Evolutionary conservation across 495 filamentous ascomycete genomes (phyloP), one percentile per base, ranked within the genome.

Genomic region (Tuber calosporum): DNA sequence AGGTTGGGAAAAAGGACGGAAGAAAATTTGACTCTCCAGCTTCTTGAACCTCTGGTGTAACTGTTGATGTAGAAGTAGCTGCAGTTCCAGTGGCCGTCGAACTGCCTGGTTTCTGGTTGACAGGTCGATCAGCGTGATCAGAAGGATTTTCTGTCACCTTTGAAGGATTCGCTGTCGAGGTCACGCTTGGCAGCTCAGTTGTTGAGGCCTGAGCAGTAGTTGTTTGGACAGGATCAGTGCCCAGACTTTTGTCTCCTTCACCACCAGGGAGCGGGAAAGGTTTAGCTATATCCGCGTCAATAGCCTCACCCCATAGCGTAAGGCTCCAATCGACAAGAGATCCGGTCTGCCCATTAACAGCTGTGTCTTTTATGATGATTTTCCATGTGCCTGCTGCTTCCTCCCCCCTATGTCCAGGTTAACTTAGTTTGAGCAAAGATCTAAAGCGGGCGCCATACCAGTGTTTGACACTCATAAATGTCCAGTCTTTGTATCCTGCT

Each of bases 401-500:
- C 84, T 98, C 95, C 69, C 94, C 96, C 93, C 92, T 95, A 72
- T 37, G 71, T 69, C n/a, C 68, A 58, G 72, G 67, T 42, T 67
- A 68, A 36, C 15, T 42, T 40, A 69, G 69, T 30, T 38, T 34
- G 67, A 71, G 30, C 43, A 20, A 81, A 75, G 62, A 69, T 41
- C 42, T 30, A 20, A 53, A 37, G 53, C 37, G 40, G 17, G 30
- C 69, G 69, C 83, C 90, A 83, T 87, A 95, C 93, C 93, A 99
- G 82, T 99, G 96, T 79, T 89, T 93, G 68, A 99, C 96, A 73
- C 89, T 93, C 95, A 98, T 98, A 77, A 99, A 99, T 1, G 95
- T 97, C 95, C 95, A 99, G 84, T 99, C 93, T 48, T 89, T 85
- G 80, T 98, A 99, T n/a, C 95, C 95, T 53, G 82, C 82, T 1